Conservation (phyloP, 1,139 yeast genomes). For the Suhomyces bokatorum region DNA sequence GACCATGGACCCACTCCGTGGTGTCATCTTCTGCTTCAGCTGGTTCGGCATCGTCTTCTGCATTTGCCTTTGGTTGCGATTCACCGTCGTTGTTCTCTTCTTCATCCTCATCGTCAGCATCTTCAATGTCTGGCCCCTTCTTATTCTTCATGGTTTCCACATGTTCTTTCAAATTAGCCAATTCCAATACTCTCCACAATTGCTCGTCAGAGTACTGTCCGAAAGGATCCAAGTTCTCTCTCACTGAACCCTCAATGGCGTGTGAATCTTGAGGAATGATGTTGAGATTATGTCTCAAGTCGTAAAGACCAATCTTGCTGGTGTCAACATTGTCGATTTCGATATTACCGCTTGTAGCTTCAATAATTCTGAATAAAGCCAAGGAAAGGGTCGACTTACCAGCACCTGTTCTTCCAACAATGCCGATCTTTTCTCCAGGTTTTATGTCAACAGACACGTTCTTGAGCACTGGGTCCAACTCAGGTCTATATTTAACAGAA, state of each 20-base stretch:
- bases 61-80: slow-evolving; percentile 14
- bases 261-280: slow-evolving; percentile 37
- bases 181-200: slow-evolving; percentile 30
- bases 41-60: slow-evolving; percentile 11
- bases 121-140: slow-evolving; percentile 21
- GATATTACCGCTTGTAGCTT: slow-evolving; percentile 29
- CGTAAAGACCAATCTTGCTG: slow-evolving; percentile 27
- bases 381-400: slow-evolving; percentile 34
- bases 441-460: slow-evolving; percentile 24
- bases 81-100: slow-evolving; percentile 16
- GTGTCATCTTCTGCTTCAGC: slow-evolving; percentile 14
- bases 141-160: slow-evolving; percentile 22
- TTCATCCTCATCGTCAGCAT: slow-evolving; percentile 17
- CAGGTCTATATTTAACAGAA: slow-evolving; percentile 29
- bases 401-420: slow-evolving; percentile 37
- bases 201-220: slow-evolving; percentile 24
- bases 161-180: slow-evolving; percentile 32
- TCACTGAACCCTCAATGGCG: slow-evolving; percentile 31
- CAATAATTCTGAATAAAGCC: slow-evolving; percentile 33
- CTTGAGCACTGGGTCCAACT: slow-evolving; percentile 30
- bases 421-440: slow-evolving; percentile 31
- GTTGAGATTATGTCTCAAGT: slow-evolving; percentile 29
- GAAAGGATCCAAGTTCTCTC: slow-evolving; percentile 34
- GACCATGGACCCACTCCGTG: slow-evolving; percentile 17
- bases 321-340: slow-evolving; percentile 30